Percentiles rank a stretch among this genome's conserved stretches.
Conservation (phyloP, 1,284 basidiomycete genomes). For the Malassezia sp. region DNA sequence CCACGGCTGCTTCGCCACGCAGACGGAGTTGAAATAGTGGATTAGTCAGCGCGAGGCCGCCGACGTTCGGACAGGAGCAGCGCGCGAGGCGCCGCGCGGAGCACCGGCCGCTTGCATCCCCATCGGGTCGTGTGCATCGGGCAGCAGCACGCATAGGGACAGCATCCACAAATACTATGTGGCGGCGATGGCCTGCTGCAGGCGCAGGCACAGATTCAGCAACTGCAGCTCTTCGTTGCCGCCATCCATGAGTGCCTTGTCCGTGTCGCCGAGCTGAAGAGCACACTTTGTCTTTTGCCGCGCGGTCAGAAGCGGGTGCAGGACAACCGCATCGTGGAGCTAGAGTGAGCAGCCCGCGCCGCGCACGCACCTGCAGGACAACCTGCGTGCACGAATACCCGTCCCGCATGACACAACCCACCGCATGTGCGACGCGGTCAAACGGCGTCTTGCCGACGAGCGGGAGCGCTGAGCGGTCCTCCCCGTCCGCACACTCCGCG, state of each 20-base stretch:
- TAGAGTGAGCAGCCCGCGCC: constrained; percentile 43
- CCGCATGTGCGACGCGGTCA: constrained; percentile 60
- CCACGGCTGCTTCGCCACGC: not conserved
- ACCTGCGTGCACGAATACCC: constrained; percentile 89
- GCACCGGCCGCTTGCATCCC: no score
- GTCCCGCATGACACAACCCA: constrained; percentile 65
- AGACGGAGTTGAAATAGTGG: not conserved
- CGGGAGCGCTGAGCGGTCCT: constrained; percentile 38
- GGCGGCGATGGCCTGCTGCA: constrained; percentile 42
- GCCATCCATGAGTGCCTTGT: constrained; percentile 90
- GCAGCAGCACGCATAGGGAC: no score
- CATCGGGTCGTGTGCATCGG: no score
- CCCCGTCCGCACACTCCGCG: constrained; percentile 53
- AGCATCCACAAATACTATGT: not conserved
- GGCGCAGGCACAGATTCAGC: constrained; percentile 67
- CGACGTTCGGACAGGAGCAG: no score
- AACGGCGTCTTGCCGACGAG: constrained; percentile 51
- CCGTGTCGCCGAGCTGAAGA: constrained; percentile 79
- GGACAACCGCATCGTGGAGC: constrained; percentile 81
- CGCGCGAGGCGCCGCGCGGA: no score
- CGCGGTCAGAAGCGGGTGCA: constrained; percentile 66
- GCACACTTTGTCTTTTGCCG: constrained; percentile 72
- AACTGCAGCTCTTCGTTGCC: constrained; percentile 97
- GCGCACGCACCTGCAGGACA: constrained; percentile 60
- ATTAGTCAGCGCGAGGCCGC: not conserved